Evolutionary conservation across 371 early-diverging fungal species (phyloP).

Genomic region (Circinella minor): DNA sequence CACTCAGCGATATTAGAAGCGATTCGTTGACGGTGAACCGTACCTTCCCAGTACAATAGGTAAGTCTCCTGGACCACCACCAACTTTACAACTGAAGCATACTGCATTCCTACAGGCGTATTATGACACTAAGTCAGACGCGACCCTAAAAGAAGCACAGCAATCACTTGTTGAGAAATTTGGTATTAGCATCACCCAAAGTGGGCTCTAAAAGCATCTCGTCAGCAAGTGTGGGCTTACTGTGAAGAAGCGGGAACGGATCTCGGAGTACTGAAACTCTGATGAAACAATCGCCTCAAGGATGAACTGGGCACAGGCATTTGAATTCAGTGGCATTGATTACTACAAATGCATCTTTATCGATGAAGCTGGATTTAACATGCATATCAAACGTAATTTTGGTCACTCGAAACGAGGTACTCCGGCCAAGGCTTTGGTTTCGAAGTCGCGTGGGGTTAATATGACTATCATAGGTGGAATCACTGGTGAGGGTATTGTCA

Average conservation of each 20-base stretch:
- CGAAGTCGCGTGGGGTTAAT: not conserved
- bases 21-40: not conserved
- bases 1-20: not conserved
- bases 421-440: constrained; percentile 15
- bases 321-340: not conserved
- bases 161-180: not conserved
- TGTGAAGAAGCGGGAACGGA: constrained; percentile 25
- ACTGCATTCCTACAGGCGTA: not conserved
- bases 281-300: not conserved
- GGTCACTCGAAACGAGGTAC: constrained; percentile 14
- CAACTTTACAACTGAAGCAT: not conserved
- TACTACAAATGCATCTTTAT: constrained; percentile 16
- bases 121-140: not conserved
- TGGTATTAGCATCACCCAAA: constrained; percentile 11
- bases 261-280: not conserved
- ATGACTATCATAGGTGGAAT: constrained; percentile 20
- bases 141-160: constrained; percentile 17
- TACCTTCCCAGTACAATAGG: not conserved
- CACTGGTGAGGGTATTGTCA: constrained; percentile 10
- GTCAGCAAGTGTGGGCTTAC: constrained; percentile 19
- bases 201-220: constrained; percentile 19
- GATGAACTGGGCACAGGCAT: not conserved
- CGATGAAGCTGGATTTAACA: constrained; percentile 24
- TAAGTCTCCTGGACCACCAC: not conserved
- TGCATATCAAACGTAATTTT: constrained; percentile 19